Base-by-base conservation (phyloP, 345 rosid genomes). In the Punica granatum region DNA sequence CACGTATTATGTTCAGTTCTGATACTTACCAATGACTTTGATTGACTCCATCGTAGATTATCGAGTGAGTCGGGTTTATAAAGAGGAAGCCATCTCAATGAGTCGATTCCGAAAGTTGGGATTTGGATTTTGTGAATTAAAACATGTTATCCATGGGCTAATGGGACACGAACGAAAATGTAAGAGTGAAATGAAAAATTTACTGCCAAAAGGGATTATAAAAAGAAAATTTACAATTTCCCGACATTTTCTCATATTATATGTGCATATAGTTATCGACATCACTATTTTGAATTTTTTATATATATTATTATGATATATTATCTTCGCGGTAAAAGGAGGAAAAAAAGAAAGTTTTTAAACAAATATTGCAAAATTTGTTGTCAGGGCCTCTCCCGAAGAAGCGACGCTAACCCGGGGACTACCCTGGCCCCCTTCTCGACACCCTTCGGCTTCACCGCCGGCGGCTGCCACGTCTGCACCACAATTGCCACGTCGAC, bases 331-430 rank as follows among this genome's bases (percentile, higher is more conserved):
- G 61, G 61, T 56, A 26, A 19, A 49, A 49, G 16, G 48, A 15
- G 4, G 28, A 13, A 56, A 56, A 56, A 28, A 8, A 12, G 33
- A 6, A 56, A 30, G 19, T 14, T 51, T 51, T 51, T 23, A n/a
- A 5, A 51, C n/a, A 51, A n/a, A n/a, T n/a, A 9, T 8, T 11
- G 28, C 31, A 61, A 61, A 61, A 33, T 19, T 61, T 34, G n/a
- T n/a, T n/a, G 65, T 34, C 43, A 85, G 82, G 88, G 73, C 64
- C 21, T 31, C 28, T 73, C 81, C 60, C 73, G 83, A 26, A 84
- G 80, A 15, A 83, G 77, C 2, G 86, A 78, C 58, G 95, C 82
- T 78, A 88, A 81, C 32, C 89, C 91, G 51, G 86, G 77, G 19
- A 81, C 83, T 13, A 81, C 72, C 78, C 72, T 79, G 5, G 76